Base-by-base conservation (phyloP, 1,139 yeast species). In the Kurtzmaniella quercitrusa region DNA sequence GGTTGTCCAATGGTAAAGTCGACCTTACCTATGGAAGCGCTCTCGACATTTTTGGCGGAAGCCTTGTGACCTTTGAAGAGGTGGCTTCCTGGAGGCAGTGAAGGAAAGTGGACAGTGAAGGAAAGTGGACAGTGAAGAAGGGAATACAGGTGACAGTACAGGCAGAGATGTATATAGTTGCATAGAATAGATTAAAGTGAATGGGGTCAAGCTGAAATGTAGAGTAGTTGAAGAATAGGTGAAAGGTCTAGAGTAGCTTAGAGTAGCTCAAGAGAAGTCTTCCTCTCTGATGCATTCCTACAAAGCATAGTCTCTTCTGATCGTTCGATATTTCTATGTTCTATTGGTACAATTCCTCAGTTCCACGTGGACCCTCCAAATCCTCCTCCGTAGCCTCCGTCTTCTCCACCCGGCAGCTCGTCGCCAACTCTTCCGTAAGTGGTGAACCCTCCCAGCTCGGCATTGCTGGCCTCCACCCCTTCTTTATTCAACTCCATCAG, bases 21-120 rank as follows among this genome's bases (percentile, higher is more conserved):
- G 98, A 93, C 60, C 68, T 93, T 57, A 93, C 98, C 0, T 91
- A 69, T 57, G 99, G 99, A 2, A 85, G 95, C 60, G 85, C 97
- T 0, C 66, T 94, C 48, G 98, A 93, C 60, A 89, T 93, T 5
- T 93, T 93, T 68, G 99, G 99, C 0, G 98, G 98, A 0, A 63
- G 65, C 4, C 64, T 85, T 40, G 96, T 93, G 31, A 79, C 70
- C 54, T 89, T 90, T 55, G 72, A 70, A 1, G 96, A 89, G 14
- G 77, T 89, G 46, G 81, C 87, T 16, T 55, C 59, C 24, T 90
- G 96, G 96, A 89, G 89, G 18, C 60, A 47, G 49, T 37, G n/a
- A n/a, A n/a, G n/a, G n/a, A n/a, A n/a, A 34, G 19, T 15, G 14
- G 18, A 8, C 23, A 21, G 4, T 4, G 23, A 21, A 21, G 23